These are phyloP conservation scores for Candida sithepensis DNA, from an alignment of 805 yeast genomes.

Conservation along the genomic window DNA sequence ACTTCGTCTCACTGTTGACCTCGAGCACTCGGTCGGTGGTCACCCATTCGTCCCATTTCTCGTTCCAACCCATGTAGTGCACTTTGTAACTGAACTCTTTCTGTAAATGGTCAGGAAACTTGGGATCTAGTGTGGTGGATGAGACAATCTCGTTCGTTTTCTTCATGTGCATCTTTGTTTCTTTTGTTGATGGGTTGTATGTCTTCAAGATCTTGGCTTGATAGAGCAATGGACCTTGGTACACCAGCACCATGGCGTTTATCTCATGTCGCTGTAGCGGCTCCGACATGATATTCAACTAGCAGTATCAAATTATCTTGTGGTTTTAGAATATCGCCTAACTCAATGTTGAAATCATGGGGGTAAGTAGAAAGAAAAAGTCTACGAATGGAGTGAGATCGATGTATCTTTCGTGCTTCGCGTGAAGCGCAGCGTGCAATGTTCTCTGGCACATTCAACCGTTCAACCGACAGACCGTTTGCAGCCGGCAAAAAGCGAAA, in stretches of 20 bases:
- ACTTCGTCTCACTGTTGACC: constrained; percentile 63
- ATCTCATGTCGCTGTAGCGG: constrained; percentile 10
- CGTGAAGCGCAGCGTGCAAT: too few species aligned
- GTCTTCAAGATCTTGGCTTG: constrained; percentile 76
- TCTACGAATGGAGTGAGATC: too few species aligned
- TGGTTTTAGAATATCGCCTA: too few species aligned
- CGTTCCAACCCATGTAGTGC: constrained; percentile 95
- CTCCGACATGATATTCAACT: too few species aligned
- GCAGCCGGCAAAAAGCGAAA: too few species aligned
- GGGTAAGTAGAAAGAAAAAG: too few species aligned
- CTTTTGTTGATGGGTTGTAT: constrained; percentile 50
- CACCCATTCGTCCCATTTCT: constrained; percentile 98
- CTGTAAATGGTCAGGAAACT: constrained; percentile 17
- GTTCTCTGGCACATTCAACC: too few species aligned
- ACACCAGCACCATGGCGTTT: constrained; percentile 57
- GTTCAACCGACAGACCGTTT: too few species aligned
- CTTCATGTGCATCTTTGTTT: constrained; percentile 31
- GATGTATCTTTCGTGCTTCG: too few species aligned
- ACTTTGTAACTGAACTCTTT: constrained; percentile 46
- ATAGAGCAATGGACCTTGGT: constrained; percentile 86
- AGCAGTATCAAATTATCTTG: not conserved
- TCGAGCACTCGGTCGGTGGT: constrained; percentile 62
- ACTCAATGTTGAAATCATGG: too few species aligned
- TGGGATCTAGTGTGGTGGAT: constrained; percentile 10
- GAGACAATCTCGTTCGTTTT: constrained; percentile 8